These are phyloP conservation scores for Sapria himalayana DNA, from an alignment of 345 rosid genomes.

Conservation along the genomic window DNA sequence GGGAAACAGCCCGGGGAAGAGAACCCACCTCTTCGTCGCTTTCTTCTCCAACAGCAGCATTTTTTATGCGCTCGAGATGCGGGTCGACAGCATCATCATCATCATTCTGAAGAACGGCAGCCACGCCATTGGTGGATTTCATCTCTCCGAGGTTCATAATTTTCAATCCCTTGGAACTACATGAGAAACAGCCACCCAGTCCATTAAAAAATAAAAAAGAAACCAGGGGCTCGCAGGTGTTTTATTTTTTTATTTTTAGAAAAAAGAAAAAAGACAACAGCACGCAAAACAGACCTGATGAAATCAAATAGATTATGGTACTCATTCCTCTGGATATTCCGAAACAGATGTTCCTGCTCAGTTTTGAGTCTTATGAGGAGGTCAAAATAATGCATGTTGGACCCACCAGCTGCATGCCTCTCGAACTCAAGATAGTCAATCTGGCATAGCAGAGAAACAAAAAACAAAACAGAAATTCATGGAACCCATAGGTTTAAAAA, in stretches of 20 bases:
- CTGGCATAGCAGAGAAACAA: slow-evolving; percentile 16
- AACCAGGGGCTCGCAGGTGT: too few species aligned
- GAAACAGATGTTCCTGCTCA: slow-evolving; percentile 91
- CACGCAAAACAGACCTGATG: slow-evolving; percentile 45
- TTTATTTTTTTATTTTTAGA: not conserved
- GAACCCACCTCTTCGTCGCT: slow-evolving; percentile 75
- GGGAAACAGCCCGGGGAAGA: slow-evolving; percentile 1
- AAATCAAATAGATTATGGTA: slow-evolving; percentile 74
- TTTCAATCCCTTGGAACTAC: slow-evolving; percentile 73
- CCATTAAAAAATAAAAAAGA: slow-evolving; percentile 5
- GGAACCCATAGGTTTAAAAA: slow-evolving; percentile 4
- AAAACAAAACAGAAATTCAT: not conserved
- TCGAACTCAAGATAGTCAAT: slow-evolving; percentile 92
- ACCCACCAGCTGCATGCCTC: slow-evolving; percentile 98
- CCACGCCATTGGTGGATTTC: slow-evolving; percentile 38
- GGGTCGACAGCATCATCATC: slow-evolving; percentile 89
- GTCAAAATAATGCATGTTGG: slow-evolving; percentile 98
- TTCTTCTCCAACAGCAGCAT: slow-evolving; percentile 69
- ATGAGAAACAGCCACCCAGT: slow-evolving; percentile 6
- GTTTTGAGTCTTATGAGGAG: slow-evolving; percentile 76
- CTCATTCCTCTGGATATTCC: slow-evolving; percentile 92
- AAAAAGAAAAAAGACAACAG: too few species aligned
- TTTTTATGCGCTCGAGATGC: slow-evolving; percentile 76
- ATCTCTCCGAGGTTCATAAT: slow-evolving; percentile 73
- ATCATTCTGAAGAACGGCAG: slow-evolving; percentile 50